A percentile compares a stretch with the other conserved stretches of the same genome.
phyloP scores from a whole-genome alignment of 2,329 filamentous ascomycete species.

The Cercospora brassicicola region DNA sequence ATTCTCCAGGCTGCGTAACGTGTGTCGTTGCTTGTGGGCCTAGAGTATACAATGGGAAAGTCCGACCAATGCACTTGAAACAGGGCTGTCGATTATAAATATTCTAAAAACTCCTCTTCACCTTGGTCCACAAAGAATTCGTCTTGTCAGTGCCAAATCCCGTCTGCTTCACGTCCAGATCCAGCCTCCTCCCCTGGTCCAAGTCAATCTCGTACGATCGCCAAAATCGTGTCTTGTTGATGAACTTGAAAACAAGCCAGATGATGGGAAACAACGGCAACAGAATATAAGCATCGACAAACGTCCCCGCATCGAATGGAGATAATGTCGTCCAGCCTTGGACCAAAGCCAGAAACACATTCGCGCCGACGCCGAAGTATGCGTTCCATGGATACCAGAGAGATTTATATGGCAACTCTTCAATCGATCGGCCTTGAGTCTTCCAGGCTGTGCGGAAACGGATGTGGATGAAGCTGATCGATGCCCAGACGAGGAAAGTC shows the following conservation, averaged over 20 bases:
- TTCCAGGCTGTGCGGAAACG: constrained; percentile 67
- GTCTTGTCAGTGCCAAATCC: neutral
- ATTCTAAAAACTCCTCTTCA: neutral
- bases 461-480: constrained; percentile 69
- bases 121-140: neutral
- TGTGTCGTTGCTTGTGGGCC: neutral
- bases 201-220: constrained; percentile 45
- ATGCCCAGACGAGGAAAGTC: constrained; percentile 71
- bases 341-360: constrained; percentile 53
- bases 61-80: neutral
- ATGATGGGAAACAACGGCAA: constrained; percentile 53
- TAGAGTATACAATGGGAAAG: neutral
- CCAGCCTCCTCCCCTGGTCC: constrained; percentile 44
- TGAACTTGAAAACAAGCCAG: constrained; percentile 51
- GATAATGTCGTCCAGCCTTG: constrained; percentile 57
- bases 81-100: neutral
- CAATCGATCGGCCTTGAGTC: constrained; percentile 56
- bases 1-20: neutral
- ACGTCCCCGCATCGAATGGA: constrained; percentile 52
- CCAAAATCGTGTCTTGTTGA: constrained; percentile 42
- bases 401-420: constrained; percentile 51
- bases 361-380: constrained; percentile 50
- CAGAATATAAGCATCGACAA: constrained; percentile 59
- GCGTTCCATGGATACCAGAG: constrained; percentile 55
- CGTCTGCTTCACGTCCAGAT: constrained; percentile 37